Evolutionary conservation across 352 stramenopile genomes (phyloP).

Genomic region (Thraustochytrium sp.): DNA sequence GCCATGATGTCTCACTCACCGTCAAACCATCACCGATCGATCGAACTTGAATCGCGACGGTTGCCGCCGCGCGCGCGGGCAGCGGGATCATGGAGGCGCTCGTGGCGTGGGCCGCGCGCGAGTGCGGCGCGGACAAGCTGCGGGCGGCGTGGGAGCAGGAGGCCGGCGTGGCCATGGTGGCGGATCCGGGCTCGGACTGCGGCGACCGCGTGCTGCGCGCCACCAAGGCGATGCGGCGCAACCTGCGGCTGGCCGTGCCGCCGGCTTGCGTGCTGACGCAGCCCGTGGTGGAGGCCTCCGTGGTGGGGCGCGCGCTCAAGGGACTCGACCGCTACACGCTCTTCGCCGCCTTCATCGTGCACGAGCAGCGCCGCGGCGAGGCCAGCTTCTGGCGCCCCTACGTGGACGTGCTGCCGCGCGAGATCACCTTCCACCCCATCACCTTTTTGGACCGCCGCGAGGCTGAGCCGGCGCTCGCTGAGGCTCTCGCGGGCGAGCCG

Average conservation of each 20-base stretch:
- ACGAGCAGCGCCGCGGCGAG: not conserved
- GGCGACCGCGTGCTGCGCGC: conserved; percentile 6
- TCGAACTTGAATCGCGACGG: too few relatives aligned
- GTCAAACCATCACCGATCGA: too few relatives aligned
- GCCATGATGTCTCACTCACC: too few relatives aligned
- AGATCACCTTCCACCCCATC: conserved; percentile 27
- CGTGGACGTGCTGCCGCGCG: not conserved
- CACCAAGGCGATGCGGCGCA: not conserved
- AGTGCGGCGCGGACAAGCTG: not conserved
- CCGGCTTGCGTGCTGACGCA: conserved; percentile 17
- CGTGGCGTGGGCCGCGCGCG: not conserved
- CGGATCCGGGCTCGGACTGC: not conserved
- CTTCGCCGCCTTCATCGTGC: conserved; percentile 23
- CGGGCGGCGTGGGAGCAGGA: not conserved
- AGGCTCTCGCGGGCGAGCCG: not conserved
- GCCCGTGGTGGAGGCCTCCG: not conserved
- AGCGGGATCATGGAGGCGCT: not conserved
- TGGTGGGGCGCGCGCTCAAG: not conserved
- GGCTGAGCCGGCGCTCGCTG: not conserved
- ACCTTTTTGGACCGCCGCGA: not conserved
- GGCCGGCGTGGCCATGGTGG: not conserved
- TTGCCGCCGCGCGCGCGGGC: too few relatives aligned
- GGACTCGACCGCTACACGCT: conserved; percentile 28
- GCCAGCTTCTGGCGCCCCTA: not conserved
- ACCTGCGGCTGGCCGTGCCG: not conserved